Evolutionary conservation across 176 grass and related monocot genomes (phyloP).

Genomic region (Microstegium vimineum): DNA sequence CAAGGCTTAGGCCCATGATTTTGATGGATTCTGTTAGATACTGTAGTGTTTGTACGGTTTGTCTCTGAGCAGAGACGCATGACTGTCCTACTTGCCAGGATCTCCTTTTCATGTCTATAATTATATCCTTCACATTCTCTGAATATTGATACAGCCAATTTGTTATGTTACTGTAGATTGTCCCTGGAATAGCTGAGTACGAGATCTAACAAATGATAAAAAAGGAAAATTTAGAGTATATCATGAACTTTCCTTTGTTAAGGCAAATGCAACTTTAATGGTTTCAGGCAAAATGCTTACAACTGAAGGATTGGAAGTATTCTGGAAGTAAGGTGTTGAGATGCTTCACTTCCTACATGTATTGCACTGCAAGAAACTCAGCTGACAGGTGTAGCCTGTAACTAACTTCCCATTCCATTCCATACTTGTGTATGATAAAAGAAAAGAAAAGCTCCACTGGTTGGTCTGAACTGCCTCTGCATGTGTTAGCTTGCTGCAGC

Average conservation of each 20-base stretch:
- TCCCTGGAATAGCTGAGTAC: not conserved
- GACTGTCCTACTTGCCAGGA: not conserved
- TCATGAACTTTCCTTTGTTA: not conserved
- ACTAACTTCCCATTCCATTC: slow-evolving; percentile 24
- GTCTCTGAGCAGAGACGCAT: not conserved
- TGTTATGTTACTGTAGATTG: not conserved
- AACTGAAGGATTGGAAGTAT: slow-evolving; percentile 11
- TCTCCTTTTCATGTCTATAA: not conserved
- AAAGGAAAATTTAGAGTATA: not conserved
- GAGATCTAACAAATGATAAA: not conserved
- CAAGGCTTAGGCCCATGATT: not conserved
- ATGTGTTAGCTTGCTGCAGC: slow-evolving; percentile 28
- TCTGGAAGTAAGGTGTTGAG: slow-evolving; percentile 22
- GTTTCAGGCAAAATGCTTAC: slow-evolving; percentile 31
- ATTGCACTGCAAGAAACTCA: slow-evolving; percentile 49
- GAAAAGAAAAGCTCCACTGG: slow-evolving; percentile 10
- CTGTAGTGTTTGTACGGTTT: not conserved
- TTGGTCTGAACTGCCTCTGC: slow-evolving; percentile 24
- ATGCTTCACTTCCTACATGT: slow-evolving; percentile 28
- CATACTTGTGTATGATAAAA: slow-evolving; percentile 22
- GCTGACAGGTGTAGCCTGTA: slow-evolving; percentile 31
- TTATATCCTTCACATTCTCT: not conserved
- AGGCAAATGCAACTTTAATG: slow-evolving; percentile 23
- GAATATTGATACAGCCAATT: not conserved
- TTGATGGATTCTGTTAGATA: not conserved